Evolutionary conservation across 192 early-diverging fungal species (phyloP).

Genomic region (Backusella tarrabulga): DNA sequence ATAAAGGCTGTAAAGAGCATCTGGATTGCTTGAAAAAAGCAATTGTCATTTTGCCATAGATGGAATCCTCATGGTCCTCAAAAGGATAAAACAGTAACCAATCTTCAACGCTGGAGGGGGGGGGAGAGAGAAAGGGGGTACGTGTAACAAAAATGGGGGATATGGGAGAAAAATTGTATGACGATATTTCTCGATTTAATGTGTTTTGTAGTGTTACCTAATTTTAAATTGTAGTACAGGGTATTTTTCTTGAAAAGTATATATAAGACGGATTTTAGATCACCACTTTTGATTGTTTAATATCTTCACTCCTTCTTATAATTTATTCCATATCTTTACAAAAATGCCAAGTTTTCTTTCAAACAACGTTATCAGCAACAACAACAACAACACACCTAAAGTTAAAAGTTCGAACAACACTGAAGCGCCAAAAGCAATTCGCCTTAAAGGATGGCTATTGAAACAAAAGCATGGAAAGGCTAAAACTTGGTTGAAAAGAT

Average conservation of each 20-base stretch:
- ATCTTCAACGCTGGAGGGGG: not conserved
- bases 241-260: not conserved
- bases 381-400: not conserved
- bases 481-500: slow-evolving; percentile 16
- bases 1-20: not conserved
- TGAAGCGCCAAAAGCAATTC: not conserved
- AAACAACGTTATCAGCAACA: not conserved
- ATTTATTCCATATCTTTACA: not conserved
- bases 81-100: not conserved
- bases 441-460: slow-evolving; percentile 19
- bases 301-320: not conserved
- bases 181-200: not conserved
- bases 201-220: not conserved
- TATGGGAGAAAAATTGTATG: not conserved
- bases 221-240: not conserved
- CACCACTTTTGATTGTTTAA: not conserved
- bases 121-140: not conserved
- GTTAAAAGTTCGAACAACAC: not conserved
- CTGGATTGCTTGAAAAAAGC: not conserved
- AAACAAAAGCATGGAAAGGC: slow-evolving; percentile 28
- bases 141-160: not conserved
- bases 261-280: not conserved
- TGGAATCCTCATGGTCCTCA: not conserved
- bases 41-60: not conserved
- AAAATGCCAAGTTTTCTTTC: not conserved